Evolutionary conservation across 352 stramenopile genomes (phyloP).

Genomic region (Phytophthora macrochlamydospora): DNA sequence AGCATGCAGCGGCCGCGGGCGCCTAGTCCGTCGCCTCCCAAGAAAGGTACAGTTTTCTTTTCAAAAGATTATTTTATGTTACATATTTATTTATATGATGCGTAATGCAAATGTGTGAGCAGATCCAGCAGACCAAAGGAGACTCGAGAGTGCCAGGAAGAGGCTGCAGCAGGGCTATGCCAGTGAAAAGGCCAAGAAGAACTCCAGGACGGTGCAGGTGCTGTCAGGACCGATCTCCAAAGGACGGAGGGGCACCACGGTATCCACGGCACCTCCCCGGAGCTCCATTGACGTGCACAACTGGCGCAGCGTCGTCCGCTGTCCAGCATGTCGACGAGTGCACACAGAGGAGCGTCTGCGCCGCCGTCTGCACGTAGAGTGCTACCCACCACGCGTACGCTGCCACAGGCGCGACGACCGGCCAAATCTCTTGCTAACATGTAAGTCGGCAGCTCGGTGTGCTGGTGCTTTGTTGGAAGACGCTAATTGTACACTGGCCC

Average conservation of each 20-base stretch:
- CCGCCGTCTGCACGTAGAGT: constrained; percentile 34
- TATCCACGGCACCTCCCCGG: constrained; percentile 63
- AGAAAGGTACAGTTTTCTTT: constrained; percentile 23
- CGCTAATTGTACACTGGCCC: background rate
- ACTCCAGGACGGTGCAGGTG: constrained; percentile 78
- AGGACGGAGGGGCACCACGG: constrained; percentile 55
- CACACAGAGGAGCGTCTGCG: constrained; percentile 29
- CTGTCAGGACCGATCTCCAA: constrained; percentile 64
- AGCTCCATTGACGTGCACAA: constrained; percentile 55
- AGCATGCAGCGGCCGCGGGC: constrained; percentile 11
- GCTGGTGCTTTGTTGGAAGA: constrained; percentile 1
- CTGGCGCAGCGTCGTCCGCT: constrained; percentile 42
- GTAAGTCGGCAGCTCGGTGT: constrained; percentile 20
- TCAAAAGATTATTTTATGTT: too few relatives aligned
- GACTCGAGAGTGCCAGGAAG: constrained; percentile 73
- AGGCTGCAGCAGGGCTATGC: constrained; percentile 81
- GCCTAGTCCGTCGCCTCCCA: constrained; percentile 33
- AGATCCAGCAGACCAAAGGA: constrained; percentile 44
- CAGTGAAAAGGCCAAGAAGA: constrained; percentile 66
- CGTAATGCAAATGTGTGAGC: background rate
- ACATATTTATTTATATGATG: too few relatives aligned
- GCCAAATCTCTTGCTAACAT: constrained; percentile 26
- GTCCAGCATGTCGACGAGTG: constrained; percentile 11
- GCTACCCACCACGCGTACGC: constrained; percentile 23
- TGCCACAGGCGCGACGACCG: constrained; percentile 23